These are phyloP conservation scores for Rubia occidens DNA, from an alignment of 305 asterid genomes.

Conservation along the genomic window DNA sequence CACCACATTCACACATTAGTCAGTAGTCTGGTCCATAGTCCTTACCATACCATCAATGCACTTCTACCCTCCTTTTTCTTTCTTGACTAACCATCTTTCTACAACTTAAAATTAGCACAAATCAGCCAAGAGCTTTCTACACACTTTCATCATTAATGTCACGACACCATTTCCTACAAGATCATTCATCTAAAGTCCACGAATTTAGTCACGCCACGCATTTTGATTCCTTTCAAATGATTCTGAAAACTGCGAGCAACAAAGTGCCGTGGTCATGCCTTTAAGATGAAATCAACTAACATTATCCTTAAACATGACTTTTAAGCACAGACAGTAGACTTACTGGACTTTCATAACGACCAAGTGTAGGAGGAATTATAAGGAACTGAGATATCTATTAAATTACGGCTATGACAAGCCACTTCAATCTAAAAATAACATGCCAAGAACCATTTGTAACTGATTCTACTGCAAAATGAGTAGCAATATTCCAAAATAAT, in stretches of 20 bases:
- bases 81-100: background rate
- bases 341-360: background rate
- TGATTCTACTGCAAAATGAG: background rate
- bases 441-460: background rate
- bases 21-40: background rate
- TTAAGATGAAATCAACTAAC: constrained; percentile 6
- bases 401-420: background rate
- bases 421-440: background rate
- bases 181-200: background rate
- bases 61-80: background rate
- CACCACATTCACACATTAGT: background rate
- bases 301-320: background rate
- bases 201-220: background rate
- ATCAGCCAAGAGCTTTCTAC: background rate
- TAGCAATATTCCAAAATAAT: background rate
- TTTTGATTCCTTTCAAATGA: background rate
- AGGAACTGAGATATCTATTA: background rate
- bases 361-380: background rate
- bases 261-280: background rate
- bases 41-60: background rate
- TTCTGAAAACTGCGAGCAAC: background rate
- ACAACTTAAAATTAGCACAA: background rate
- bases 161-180: background rate
- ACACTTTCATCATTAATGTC: background rate
- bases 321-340: background rate